Evolutionary conservation across 2,329 filamentous ascomycete species (phyloP).

Genomic region (Colletotrichum godetiae): DNA sequence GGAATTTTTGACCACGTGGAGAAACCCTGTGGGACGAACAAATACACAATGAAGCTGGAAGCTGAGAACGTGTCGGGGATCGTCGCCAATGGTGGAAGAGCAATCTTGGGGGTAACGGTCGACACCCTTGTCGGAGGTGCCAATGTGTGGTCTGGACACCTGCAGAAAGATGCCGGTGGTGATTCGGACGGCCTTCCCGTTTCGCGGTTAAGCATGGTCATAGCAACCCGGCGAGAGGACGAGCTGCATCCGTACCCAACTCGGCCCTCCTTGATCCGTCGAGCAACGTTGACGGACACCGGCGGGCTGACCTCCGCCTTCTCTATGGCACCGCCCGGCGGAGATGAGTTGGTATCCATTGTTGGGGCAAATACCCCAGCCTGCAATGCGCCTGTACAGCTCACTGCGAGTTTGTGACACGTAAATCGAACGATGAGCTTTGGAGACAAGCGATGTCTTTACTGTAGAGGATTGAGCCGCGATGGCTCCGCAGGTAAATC

Average conservation of each 20-base stretch:
- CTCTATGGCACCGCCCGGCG: neutral
- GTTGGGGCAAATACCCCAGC: neutral
- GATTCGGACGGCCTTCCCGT: conserved; percentile 31
- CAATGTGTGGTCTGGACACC: conserved; percentile 30
- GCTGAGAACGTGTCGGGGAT: neutral
- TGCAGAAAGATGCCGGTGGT: conserved; percentile 24
- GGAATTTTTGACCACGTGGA: conserved; percentile 1
- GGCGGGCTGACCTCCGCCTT: conserved; percentile 19
- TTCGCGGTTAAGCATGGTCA: conserved; percentile 24
- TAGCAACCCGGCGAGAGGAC: conserved; percentile 21
- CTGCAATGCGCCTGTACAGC: neutral
- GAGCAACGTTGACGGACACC: conserved; percentile 11
- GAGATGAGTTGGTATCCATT: neutral
- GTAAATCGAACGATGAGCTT: neutral
- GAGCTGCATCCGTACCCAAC: conserved; percentile 35
- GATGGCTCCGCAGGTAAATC: neutral
- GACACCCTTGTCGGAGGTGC: conserved; percentile 21
- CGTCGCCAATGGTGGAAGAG: conserved; percentile 24
- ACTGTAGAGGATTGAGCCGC: neutral
- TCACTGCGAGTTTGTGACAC: neutral
- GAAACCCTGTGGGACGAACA: conserved; percentile 4
- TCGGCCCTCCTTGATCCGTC: conserved; percentile 16
- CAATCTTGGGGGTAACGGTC: neutral
- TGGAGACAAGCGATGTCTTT: neutral
- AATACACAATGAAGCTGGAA: conserved; percentile 1